Evolutionary conservation across 176 grass and related monocot genomes (phyloP).

Genomic region (Musa acuminata): DNA sequence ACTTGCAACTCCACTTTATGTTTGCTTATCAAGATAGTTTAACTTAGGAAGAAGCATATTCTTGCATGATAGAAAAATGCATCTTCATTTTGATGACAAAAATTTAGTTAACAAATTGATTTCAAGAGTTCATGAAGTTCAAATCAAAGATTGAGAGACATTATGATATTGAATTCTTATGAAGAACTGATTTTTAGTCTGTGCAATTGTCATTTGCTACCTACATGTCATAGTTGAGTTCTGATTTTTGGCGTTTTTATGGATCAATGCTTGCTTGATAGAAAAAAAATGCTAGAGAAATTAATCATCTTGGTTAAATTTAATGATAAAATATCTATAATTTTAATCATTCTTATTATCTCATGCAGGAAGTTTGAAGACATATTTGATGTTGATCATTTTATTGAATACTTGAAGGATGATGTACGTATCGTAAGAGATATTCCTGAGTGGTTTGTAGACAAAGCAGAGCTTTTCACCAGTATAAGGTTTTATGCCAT

Average conservation of each 20-base stretch:
- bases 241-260: not conserved
- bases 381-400: conserved; percentile 97
- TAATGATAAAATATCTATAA: not conserved
- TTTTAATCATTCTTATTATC: conserved; percentile 12
- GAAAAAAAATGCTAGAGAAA: not conserved
- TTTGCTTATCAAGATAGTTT: not conserved
- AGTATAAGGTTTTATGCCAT: conserved; percentile 71
- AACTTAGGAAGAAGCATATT: not conserved
- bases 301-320: not conserved
- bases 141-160: too few relatives aligned
- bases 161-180: too few relatives aligned
- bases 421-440: conserved; percentile 79
- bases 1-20: not conserved
- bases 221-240: not conserved
- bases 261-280: not conserved
- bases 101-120: not conserved
- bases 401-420: conserved; percentile 96
- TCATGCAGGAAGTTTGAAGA: conserved; percentile 92
- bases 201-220: too few relatives aligned
- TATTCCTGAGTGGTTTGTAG: conserved; percentile 97
- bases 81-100: too few relatives aligned
- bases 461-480: conserved; percentile 90
- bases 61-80: not conserved
- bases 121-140: not conserved
- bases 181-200: not conserved